A percentile compares a stretch with the other conserved stretches of the same genome.
Conservation (phyloP, 2,329 filamentous ascomycete genomes). For the Thielaviopsis punctulata region DNA sequence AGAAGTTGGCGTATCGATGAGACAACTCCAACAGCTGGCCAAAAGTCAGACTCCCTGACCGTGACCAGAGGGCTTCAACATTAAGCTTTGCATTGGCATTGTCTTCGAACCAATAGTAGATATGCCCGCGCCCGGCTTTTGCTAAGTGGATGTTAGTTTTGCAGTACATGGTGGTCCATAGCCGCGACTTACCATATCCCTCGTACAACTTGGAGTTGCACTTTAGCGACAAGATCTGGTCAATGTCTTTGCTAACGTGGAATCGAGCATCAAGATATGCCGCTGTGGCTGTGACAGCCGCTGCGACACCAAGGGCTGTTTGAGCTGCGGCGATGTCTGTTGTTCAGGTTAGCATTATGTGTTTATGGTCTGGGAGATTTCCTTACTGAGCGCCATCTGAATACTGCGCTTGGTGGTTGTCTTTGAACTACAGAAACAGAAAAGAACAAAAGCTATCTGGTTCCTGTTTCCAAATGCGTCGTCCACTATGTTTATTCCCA, state of each 20-base stretch:
- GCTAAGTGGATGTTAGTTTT: constrained; percentile 14
- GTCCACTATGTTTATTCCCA: too few relatives aligned
- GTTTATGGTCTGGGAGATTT: background rate
- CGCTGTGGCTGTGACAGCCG: background rate
- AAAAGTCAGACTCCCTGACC: constrained; percentile 42
- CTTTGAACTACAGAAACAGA: too few relatives aligned
- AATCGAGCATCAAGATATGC: constrained; percentile 52
- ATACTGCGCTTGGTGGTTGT: background rate
- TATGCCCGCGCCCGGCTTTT: constrained; percentile 32
- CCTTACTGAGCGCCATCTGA: background rate
- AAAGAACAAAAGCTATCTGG: too few relatives aligned
- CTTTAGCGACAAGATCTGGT: constrained; percentile 25
- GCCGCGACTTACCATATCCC: constrained; percentile 25
- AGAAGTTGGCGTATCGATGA: constrained; percentile 45
- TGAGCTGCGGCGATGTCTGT: background rate
- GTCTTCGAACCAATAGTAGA: constrained; percentile 50
- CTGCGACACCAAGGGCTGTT: background rate
- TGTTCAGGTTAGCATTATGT: background rate
- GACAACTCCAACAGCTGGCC: constrained; percentile 35
- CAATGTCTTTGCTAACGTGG: constrained; percentile 45
- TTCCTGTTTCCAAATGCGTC: too few relatives aligned
- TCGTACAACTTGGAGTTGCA: constrained; percentile 27
- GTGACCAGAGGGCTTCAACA: constrained; percentile 49
- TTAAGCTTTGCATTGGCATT: constrained; percentile 33
- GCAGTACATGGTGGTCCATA: constrained; percentile 10